Evolutionary conservation across 805 yeast species (phyloP).

Genomic region (Yarrowia divulgata): DNA sequence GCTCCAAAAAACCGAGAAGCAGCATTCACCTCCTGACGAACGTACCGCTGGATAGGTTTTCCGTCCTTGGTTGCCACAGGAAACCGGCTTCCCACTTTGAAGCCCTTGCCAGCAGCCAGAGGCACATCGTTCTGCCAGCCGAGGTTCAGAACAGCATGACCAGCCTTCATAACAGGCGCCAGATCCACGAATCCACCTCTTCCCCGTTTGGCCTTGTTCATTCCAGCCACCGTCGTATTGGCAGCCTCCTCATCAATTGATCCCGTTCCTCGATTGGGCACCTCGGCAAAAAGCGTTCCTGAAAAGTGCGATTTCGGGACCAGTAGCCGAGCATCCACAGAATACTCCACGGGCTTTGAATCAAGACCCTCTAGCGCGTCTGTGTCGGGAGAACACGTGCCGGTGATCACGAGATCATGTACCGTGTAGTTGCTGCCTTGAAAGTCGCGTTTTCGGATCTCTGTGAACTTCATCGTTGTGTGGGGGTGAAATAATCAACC

Average conservation of each 20-base stretch:
- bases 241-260: constrained; percentile 25
- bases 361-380: background rate
- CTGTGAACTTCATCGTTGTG: constrained; percentile 5
- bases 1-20: constrained; percentile 30
- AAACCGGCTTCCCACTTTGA: constrained; percentile 12
- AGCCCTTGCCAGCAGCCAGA: constrained; percentile 25
- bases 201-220: constrained; percentile 13
- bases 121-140: constrained; percentile 35
- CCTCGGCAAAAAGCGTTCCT: constrained; percentile 22
- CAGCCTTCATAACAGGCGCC: constrained; percentile 13
- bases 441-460: background rate
- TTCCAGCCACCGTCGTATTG: background rate
- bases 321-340: constrained; percentile 35
- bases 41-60: background rate
- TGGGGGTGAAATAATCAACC: background rate
- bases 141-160: constrained; percentile 22
- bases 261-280: constrained; percentile 20
- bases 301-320: constrained; percentile 19
- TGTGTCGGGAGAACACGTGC: background rate
- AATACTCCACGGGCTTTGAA: background rate
- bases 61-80: constrained; percentile 13
- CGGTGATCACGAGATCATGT: constrained; percentile 1
- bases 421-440: background rate
- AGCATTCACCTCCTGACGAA: constrained; percentile 34
- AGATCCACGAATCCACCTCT: constrained; percentile 30